Evolutionary conservation across 495 filamentous ascomycete species (phyloP), one percentile per base, ranked within the genome.

Genomic region (Neurospora tetrasperma): DNA sequence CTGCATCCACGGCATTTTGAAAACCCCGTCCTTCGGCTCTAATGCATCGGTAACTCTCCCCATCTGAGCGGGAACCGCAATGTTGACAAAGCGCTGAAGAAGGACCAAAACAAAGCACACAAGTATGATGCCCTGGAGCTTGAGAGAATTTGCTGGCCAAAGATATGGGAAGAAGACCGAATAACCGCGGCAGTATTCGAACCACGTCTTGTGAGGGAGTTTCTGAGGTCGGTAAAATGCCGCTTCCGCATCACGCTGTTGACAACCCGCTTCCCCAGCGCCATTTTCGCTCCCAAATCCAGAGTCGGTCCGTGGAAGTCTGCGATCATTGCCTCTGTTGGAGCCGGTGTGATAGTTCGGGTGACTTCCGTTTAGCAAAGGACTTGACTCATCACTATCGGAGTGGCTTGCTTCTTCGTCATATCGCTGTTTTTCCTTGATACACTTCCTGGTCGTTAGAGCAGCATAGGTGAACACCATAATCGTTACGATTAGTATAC

Each of bases 161-260:
- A 97, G 88, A 78, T 97, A 98, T 0, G 94, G 94, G 81, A 97
- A 94, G 82, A 98, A 96, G 31, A 97, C 83, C 20, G 89, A 90
- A 80, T 97, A 98, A 23, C 93, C 92, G 73, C 90, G 89, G 69
- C 95, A 83, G 78, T 99, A 99, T 79, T 98, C 96, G 75, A 78
- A 82, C 81, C 81, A 85, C 8, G 81, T 81, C 74, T 82, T 82
- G 71, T 79, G 80, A 0, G 81, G 81, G 16, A 81, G 79, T 71
- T 84, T 85, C 31, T 85, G 82, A 18, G 85, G 85, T 46, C 86
- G 79, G 77, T 88, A 87, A 75, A 87, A 87, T 8, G 84, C 86
- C 1, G 85, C 86, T 42, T 81, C 78, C 23, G 83, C 80, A 72
- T 84, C 85, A 14, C 84, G 78, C 73, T 80, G 77, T 71, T 74